Percentiles rank a stretch among this genome's conserved stretches.
These are phyloP conservation scores for Sporothrix pallida DNA, from an alignment of 2,329 filamentous ascomycete genomes.

Conservation along the genomic window DNA sequence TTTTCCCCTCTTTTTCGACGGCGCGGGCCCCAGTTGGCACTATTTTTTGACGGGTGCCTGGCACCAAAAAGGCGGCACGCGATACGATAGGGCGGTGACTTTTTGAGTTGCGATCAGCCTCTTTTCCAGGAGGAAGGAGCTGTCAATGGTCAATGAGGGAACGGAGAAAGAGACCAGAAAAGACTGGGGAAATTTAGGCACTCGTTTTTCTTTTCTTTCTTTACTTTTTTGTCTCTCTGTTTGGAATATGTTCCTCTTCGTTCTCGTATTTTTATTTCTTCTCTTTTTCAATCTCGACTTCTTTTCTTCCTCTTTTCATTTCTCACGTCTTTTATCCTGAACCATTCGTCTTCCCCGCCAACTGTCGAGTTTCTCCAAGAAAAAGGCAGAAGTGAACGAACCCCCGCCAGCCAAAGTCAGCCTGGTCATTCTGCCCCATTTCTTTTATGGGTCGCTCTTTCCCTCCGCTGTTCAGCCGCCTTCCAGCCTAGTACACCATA, in stretches of 20 bases:
- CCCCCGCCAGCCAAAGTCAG: conserved; percentile 32
- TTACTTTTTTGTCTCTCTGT: too few relatives aligned
- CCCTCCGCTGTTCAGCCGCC: neutral
- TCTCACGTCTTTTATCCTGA: neutral
- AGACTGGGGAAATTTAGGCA: conserved; percentile 13
- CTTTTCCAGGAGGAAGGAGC: neutral
- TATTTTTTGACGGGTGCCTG: conserved; percentile 29
- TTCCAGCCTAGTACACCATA: conserved; percentile 2
- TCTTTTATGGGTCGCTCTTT: neutral
- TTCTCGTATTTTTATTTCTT: neutral
- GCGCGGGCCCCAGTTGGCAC: conserved; percentile 4
- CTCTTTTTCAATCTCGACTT: neutral
- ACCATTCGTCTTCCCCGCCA: neutral
- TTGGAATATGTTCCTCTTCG: neutral
- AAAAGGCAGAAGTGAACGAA: neutral
- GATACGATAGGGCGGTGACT: conserved; percentile 14
- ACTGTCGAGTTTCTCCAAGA: neutral
- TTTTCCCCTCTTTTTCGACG: neutral
- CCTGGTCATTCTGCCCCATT: conserved; percentile 27
- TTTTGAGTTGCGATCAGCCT: conserved; percentile 5
- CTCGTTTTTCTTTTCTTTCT: neutral
- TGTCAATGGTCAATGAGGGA: neutral
- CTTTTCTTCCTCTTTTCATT: neutral
- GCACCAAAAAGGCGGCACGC: conserved; percentile 17
- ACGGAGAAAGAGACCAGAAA: neutral